A percentile compares a stretch with the other conserved stretches of the same genome.
These are phyloP conservation scores for Bodo saltans DNA, from an alignment of 78 protist species.

Conservation along the genomic window DNA sequence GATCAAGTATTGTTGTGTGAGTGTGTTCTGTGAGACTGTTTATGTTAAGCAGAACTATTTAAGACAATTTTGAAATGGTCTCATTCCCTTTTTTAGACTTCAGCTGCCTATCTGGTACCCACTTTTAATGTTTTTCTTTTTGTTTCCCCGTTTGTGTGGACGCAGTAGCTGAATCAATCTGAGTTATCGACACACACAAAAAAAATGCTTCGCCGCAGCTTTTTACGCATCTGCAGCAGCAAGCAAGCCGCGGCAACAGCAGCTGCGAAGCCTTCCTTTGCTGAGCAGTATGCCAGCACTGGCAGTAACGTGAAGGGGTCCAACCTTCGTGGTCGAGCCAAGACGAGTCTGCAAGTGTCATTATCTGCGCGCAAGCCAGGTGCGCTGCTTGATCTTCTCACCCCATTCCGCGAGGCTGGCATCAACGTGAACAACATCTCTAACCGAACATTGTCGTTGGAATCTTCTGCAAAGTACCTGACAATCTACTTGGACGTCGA, in stretches of 20 bases:
- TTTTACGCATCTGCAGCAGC: background rate
- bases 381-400: background rate
- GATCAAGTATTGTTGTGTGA: no score
- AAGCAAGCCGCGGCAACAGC: no score
- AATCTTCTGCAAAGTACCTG: background rate
- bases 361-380: background rate
- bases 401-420: slow-evolving; percentile 3
- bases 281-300: background rate
- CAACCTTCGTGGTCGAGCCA: background rate
- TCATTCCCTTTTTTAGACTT: no score
- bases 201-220: background rate
- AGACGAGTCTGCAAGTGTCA: background rate
- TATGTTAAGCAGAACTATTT: no score
- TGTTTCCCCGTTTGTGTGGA: no score
- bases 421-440: background rate
- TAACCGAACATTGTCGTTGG: background rate
- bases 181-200: no score
- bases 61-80: no score
- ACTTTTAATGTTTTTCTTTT: no score
- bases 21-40: no score
- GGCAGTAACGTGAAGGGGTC: background rate
- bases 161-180: no score
- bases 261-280: no score
- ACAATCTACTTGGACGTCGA: background rate
- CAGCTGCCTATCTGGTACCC: no score